phyloP scores from a whole-genome alignment of 768 basidiomycete genomes.

The Gloeopeniophorella convolvens region DNA sequence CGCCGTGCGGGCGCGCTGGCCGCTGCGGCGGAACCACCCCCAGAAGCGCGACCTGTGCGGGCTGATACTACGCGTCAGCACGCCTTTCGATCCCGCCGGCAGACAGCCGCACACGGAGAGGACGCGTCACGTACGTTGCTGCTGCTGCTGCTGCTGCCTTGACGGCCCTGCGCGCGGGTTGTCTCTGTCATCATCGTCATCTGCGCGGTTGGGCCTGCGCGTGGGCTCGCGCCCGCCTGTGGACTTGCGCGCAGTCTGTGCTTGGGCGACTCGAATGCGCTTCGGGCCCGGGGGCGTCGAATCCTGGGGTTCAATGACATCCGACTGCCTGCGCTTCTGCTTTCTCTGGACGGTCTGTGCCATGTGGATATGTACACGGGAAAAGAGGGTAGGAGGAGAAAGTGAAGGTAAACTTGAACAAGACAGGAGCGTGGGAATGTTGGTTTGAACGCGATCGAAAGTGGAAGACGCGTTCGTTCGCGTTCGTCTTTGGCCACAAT shows the following conservation, averaged over 20 bases:
- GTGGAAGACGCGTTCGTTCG: slow-evolving; percentile 14
- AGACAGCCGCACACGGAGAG: background rate
- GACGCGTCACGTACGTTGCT: slow-evolving; percentile 11
- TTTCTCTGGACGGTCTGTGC: slow-evolving; percentile 60
- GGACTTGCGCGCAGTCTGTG: slow-evolving; percentile 74
- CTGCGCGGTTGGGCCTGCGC: background rate
- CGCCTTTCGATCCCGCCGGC: no score
- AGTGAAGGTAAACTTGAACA: background rate
- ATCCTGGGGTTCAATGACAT: slow-evolving; percentile 26
- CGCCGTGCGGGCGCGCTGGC: slow-evolving; percentile 29
- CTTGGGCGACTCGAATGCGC: slow-evolving; percentile 34
- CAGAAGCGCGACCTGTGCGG: slow-evolving; percentile 2
- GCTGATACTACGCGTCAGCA: slow-evolving; percentile 2
- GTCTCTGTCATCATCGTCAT: background rate
- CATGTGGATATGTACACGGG: slow-evolving; percentile 34
- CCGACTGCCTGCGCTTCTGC: slow-evolving; percentile 36
- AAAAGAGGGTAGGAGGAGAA: background rate
- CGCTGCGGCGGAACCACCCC: slow-evolving; percentile 21
- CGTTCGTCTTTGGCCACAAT: background rate
- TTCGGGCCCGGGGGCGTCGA: slow-evolving; percentile 41
- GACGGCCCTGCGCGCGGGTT: slow-evolving; percentile 14
- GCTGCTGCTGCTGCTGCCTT: no score
- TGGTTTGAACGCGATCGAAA: slow-evolving; percentile 14
- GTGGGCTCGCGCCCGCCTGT: slow-evolving; percentile 44
- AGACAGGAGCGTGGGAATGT: slow-evolving; percentile 21